A percentile compares a stretch with the other conserved stretches of the same genome.
These are phyloP conservation scores for Narthecium ossifragum DNA, from an alignment of 106 monocot species.

Conservation along the genomic window DNA sequence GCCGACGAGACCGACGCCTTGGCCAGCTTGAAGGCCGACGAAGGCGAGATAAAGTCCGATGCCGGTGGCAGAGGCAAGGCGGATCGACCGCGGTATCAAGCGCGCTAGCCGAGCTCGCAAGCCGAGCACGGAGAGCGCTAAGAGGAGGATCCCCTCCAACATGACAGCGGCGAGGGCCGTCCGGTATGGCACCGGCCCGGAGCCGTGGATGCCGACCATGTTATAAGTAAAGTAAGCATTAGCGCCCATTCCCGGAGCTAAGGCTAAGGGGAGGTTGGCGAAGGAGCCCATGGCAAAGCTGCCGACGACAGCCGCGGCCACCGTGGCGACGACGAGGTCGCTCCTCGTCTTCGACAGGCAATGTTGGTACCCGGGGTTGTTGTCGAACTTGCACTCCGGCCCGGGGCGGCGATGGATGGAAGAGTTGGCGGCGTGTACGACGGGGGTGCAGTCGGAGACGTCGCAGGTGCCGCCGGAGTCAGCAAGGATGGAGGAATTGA, in stretches of 20 bases:
- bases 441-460: constrained; percentile 18
- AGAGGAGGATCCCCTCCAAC: constrained; percentile 52
- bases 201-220: constrained; percentile 63
- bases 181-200: constrained; percentile 42
- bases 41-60: constrained; percentile 79
- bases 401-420: not conserved
- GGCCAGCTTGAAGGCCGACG: constrained; percentile 44
- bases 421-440: not conserved
- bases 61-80: constrained; percentile 58
- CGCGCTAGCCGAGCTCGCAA: constrained; percentile 48
- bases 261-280: constrained; percentile 60
- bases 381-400: constrained; percentile 17
- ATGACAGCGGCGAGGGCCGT: constrained; percentile 55
- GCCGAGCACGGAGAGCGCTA: constrained; percentile 44
- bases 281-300: constrained; percentile 48
- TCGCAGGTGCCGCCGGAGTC: constrained; percentile 64
- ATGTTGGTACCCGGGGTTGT: constrained; percentile 13
- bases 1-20: constrained; percentile 60
- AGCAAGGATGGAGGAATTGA: constrained; percentile 54
- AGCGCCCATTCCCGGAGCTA: constrained; percentile 71
- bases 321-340: constrained; percentile 53
- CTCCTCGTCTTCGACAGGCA: constrained; percentile 26
- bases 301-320: constrained; percentile 20
- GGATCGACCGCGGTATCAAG: constrained; percentile 44
- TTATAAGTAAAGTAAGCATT: constrained; percentile 69